Evolutionary conservation across 2,329 filamentous ascomycete species (phyloP).

Genomic region (Monilinia aucupariae): DNA sequence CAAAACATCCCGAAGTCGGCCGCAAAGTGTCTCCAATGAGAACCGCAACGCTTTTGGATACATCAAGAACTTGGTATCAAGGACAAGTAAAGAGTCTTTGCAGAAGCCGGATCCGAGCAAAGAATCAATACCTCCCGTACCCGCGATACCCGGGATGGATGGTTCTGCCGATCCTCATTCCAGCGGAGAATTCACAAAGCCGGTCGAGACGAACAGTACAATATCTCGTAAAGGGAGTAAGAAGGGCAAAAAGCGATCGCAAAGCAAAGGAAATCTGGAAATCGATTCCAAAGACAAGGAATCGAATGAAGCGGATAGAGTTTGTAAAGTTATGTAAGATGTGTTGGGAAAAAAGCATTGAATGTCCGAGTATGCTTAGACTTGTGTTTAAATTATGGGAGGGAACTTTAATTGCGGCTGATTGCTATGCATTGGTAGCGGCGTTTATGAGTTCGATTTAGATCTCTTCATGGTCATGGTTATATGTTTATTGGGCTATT

Average conservation of each 20-base stretch:
- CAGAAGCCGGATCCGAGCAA: slow-evolving; percentile 18
- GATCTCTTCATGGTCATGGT: neutral
- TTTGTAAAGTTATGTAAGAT: slow-evolving; percentile 45
- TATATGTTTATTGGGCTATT: neutral
- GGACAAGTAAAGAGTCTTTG: slow-evolving; percentile 32
- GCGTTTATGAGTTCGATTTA: neutral
- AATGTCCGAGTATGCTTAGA: neutral
- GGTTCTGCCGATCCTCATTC: slow-evolving; percentile 17
- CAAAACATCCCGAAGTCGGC: slow-evolving; percentile 47
- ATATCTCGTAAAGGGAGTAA: slow-evolving; percentile 14
- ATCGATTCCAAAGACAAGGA: slow-evolving; percentile 28
- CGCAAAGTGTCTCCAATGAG: slow-evolving; percentile 54
- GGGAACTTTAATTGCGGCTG: neutral
- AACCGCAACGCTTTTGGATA: slow-evolving; percentile 49
- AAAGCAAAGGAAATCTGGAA: slow-evolving; percentile 26
- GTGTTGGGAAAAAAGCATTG: neutral
- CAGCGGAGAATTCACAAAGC: slow-evolving; percentile 9
- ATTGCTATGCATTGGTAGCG: slow-evolving; percentile 1
- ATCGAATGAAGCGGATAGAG: slow-evolving; percentile 40
- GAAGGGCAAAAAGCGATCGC: slow-evolving; percentile 24
- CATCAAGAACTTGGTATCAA: slow-evolving; percentile 43
- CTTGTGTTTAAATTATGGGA: neutral
- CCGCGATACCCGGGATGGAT: slow-evolving; percentile 11
- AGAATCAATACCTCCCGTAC: neutral
- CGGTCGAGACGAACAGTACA: neutral